These are phyloP conservation scores for Cairneyella variabilis DNA, from an alignment of 495 filamentous ascomycete species.

Conservation along the genomic window DNA sequence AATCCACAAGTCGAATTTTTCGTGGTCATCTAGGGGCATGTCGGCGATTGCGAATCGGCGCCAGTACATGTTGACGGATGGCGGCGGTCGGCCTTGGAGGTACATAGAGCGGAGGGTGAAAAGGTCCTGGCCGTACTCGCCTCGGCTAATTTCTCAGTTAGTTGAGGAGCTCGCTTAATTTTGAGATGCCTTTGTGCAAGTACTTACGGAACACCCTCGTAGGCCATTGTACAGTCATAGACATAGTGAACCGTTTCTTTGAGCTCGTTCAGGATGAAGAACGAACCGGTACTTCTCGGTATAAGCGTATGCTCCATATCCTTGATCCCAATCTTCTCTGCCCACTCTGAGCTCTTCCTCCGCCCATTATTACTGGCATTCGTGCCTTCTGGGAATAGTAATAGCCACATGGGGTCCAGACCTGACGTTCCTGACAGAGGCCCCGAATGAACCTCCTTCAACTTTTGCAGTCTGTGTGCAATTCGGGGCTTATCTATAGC, in stretches of 20 bases:
- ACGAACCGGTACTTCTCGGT: constrained; percentile 71
- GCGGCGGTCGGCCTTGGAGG: constrained; percentile 72
- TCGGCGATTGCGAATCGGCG: constrained; percentile 61
- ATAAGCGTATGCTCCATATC: constrained; percentile 67
- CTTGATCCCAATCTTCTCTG: constrained; percentile 60
- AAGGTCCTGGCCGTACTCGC: constrained; percentile 68
- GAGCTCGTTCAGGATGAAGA: constrained; percentile 71
- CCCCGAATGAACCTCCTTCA: constrained; percentile 51
- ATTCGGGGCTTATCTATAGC: constrained; percentile 69
- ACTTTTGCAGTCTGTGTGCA: constrained; percentile 62
- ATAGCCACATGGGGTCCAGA: constrained; percentile 78
- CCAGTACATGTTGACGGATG: constrained; percentile 85
- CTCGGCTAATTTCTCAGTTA: constrained; percentile 56
- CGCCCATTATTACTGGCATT: constrained; percentile 67
- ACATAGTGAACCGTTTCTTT: constrained; percentile 69
- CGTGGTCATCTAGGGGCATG: constrained; percentile 61
- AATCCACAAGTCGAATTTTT: constrained; percentile 71
- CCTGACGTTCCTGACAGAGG: constrained; percentile 46
- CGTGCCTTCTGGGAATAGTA: constrained; percentile 82
- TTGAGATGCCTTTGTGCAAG: too few species aligned
- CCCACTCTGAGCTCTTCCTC: constrained; percentile 60
- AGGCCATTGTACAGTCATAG: constrained; percentile 83
- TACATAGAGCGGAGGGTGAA: constrained; percentile 72
- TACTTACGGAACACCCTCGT: constrained; percentile 74
- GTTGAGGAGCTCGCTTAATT: too few species aligned